Evolutionary conservation across 768 basidiomycete genomes (phyloP).

Genomic region (Tylopilus balloui): DNA sequence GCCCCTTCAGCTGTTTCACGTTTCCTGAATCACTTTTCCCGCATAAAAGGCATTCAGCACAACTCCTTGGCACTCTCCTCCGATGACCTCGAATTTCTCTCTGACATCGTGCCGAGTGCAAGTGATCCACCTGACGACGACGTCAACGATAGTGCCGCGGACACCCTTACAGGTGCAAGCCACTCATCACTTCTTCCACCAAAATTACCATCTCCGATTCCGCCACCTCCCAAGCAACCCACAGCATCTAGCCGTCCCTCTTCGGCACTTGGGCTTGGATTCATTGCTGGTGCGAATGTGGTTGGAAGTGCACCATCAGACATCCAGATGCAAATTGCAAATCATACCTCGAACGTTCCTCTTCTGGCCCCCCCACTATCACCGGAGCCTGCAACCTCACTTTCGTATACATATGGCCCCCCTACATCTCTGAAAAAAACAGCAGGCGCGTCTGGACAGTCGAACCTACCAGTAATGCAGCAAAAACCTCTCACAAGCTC

Average conservation of each 20-base stretch:
- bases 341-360: slow-evolving; percentile 8
- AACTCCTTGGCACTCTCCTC: slow-evolving; percentile 67
- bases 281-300: not conserved
- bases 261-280: slow-evolving; percentile 3
- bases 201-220: slow-evolving; percentile 45
- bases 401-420: slow-evolving; percentile 15
- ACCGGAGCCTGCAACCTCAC: slow-evolving; percentile 28
- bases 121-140: slow-evolving; percentile 37
- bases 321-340: slow-evolving; percentile 1
- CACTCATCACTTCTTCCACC: slow-evolving; percentile 39
- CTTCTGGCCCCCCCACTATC: slow-evolving; percentile 24
- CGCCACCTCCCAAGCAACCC: slow-evolving; percentile 33
- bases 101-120: slow-evolving; percentile 58
- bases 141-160: slow-evolving; percentile 32
- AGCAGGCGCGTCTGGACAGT: not conserved
- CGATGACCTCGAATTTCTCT: slow-evolving; percentile 80
- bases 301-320: not conserved
- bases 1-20: slow-evolving; percentile 74
- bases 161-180: slow-evolving; percentile 40
- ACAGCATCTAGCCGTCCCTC: slow-evolving; percentile 14
- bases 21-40: slow-evolving; percentile 74
- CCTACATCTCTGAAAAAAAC: slow-evolving; percentile 3
- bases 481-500: slow-evolving; percentile 18
- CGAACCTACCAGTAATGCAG: slow-evolving; percentile 5
- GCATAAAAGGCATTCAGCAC: slow-evolving; percentile 37